phyloP scores from a whole-genome alignment of 2,329 filamentous ascomycete genomes.

The Fusarium camptoceras region DNA sequence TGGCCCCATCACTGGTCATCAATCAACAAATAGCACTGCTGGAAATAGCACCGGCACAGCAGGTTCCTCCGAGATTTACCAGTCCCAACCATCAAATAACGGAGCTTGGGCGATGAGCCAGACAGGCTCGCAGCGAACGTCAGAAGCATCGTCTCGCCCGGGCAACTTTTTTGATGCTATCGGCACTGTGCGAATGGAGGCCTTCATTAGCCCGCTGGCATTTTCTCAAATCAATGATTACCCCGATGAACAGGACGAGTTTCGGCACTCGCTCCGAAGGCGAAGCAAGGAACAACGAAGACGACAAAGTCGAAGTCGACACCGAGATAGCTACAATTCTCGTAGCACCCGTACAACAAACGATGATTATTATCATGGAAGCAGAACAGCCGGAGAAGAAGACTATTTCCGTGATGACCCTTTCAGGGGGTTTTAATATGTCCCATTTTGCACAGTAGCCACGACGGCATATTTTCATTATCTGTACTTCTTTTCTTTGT shows the following conservation, averaged over 20 bases:
- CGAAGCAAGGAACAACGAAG: slow-evolving; percentile 68
- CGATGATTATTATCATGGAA: slow-evolving; percentile 63
- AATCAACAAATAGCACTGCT: slow-evolving; percentile 67
- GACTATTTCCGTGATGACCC: slow-evolving; percentile 71
- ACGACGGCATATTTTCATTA: slow-evolving; percentile 28
- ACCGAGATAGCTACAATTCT: slow-evolving; percentile 64
- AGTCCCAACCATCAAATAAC: slow-evolving; percentile 63
- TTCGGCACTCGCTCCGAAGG: slow-evolving; percentile 60
- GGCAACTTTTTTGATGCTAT: slow-evolving; percentile 86
- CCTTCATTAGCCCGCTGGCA: slow-evolving; percentile 80
- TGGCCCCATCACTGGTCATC: slow-evolving; percentile 59
- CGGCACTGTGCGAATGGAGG: slow-evolving; percentile 95
- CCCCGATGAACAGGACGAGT: slow-evolving; percentile 63
- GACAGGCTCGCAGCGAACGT: slow-evolving; percentile 62
- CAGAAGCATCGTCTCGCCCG: slow-evolving; percentile 65
- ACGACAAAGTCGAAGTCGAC: slow-evolving; percentile 64
- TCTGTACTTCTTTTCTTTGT: slow-evolving; percentile 31
- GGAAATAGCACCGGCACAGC: slow-evolving; percentile 68
- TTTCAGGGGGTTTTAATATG: slow-evolving; percentile 68
- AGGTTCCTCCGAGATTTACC: slow-evolving; percentile 70
- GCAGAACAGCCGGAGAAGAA: slow-evolving; percentile 63
- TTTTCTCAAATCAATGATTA: slow-evolving; percentile 61
- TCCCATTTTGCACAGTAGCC: slow-evolving; percentile 5
- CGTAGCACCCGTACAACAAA: slow-evolving; percentile 57
- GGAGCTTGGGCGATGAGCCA: slow-evolving; percentile 60